These are phyloP conservation scores for Termitomyces sp. DNA, from an alignment of 768 basidiomycete genomes.

Conservation along the genomic window DNA sequence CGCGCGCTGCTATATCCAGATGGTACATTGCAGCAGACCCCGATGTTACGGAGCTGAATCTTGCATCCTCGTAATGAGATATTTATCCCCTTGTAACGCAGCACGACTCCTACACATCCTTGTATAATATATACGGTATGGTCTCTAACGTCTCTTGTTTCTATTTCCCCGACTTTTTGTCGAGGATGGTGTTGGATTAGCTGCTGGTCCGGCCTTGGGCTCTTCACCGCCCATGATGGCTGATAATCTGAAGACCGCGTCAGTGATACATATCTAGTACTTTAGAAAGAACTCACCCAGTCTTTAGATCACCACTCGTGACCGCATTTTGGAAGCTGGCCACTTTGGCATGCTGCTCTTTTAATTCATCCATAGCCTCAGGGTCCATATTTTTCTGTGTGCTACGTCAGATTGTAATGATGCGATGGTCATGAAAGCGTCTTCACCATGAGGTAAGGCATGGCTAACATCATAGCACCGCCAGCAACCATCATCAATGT, in stretches of 20 bases:
- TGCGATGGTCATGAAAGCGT: background rate
- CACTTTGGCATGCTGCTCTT: slow-evolving; percentile 56
- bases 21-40: background rate
- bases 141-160: slow-evolving; percentile 31
- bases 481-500: slow-evolving; percentile 73
- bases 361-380: slow-evolving; percentile 61
- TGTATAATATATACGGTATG: slow-evolving; percentile 1
- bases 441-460: slow-evolving; percentile 74
- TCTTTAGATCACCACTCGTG: slow-evolving; percentile 55
- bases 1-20: slow-evolving; percentile 54
- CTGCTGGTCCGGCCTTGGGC: slow-evolving; percentile 1
- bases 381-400: slow-evolving; percentile 75
- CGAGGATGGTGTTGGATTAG: background rate
- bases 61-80: background rate
- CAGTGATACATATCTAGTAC: background rate
- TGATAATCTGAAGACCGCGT: slow-evolving; percentile 34
- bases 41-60: background rate
- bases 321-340: slow-evolving; percentile 53
- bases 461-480: slow-evolving; percentile 63
- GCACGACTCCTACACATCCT: background rate
- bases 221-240: slow-evolving; percentile 30
- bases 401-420: slow-evolving; percentile 7
- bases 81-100: background rate
- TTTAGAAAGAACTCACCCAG: slow-evolving; percentile 37
- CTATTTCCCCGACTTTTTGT: slow-evolving; percentile 27